These are phyloP conservation scores for Stellera chamaejasme DNA, from an alignment of 345 rosid species.

Conservation along the genomic window DNA sequence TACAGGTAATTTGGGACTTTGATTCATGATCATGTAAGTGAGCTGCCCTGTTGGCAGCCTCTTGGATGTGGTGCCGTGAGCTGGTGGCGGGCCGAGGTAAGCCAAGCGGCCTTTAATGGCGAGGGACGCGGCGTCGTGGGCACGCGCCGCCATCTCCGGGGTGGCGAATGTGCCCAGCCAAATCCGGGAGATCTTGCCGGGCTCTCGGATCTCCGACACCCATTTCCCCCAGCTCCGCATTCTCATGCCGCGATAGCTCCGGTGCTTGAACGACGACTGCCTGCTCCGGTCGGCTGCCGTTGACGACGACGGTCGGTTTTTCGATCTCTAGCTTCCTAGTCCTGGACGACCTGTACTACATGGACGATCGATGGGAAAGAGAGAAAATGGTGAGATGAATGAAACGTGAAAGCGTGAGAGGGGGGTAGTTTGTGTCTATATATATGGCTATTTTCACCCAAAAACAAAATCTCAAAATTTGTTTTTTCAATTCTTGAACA, in stretches of 20 bases:
- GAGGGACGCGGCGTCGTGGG: slow-evolving; percentile 16
- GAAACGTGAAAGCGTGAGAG: too few species aligned
- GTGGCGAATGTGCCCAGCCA: slow-evolving; percentile 19
- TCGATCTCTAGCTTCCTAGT: too few species aligned
- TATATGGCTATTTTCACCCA: too few species aligned
- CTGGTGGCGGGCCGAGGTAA: slow-evolving; percentile 7
- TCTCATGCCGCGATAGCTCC: slow-evolving; percentile 16
- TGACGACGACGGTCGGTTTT: too few species aligned
- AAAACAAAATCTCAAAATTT: too few species aligned
- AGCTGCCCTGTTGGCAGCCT: slow-evolving; percentile 13
- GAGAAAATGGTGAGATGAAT: too few species aligned
- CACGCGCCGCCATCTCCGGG: slow-evolving; percentile 17
- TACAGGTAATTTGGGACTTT: not conserved
- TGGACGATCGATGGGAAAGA: too few species aligned
- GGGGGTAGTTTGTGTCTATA: too few species aligned
- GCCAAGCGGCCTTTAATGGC: slow-evolving; percentile 15
- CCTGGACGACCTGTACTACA: too few species aligned
- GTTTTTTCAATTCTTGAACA: too few species aligned
- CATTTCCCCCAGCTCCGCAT: slow-evolving; percentile 21
- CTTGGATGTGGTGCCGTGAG: slow-evolving; percentile 8
- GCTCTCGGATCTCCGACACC: slow-evolving; percentile 17
- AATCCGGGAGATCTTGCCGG: slow-evolving; percentile 12
- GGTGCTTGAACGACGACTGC: slow-evolving; percentile 2
- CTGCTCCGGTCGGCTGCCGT: too few species aligned
- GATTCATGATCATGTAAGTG: not conserved